Percentiles rank a stretch among this genome's conserved stretches.
Evolutionary conservation across 208 protist genomes (phyloP).

Genomic region (Leishmania lainsoni): DNA sequence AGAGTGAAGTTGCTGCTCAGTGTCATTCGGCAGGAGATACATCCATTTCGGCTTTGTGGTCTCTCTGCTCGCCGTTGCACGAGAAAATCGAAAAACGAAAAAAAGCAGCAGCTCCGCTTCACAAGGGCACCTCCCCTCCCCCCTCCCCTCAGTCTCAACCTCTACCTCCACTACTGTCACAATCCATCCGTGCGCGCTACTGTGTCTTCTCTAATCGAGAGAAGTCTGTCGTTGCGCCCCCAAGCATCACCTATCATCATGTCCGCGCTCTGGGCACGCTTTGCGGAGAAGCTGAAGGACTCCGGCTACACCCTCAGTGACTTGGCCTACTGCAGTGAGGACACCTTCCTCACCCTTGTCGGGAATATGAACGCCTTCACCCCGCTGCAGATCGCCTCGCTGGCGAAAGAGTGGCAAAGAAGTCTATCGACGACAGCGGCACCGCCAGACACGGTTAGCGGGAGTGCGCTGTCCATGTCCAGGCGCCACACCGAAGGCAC

Average conservation of each 20-base stretch:
- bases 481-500: not conserved
- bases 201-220: not conserved
- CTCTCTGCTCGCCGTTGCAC: not conserved
- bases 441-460: not conserved
- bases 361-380: conserved; percentile 62
- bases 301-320: conserved; percentile 68
- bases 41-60: not conserved
- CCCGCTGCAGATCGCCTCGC: conserved; percentile 46
- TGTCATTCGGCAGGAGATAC: not conserved
- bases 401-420: conserved; percentile 51
- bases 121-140: no score
- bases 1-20: not conserved
- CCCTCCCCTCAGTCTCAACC: no score
- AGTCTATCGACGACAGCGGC: conserved; percentile 2
- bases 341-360: conserved; percentile 61
- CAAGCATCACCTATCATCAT: conserved; percentile 21
- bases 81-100: not conserved
- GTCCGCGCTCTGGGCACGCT: conserved; percentile 52
- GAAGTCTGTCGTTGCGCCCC: not conserved
- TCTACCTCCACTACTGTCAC: not conserved
- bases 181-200: not conserved
- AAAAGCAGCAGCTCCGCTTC: not conserved
- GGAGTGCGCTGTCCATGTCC: not conserved
- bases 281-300: conserved; percentile 47
- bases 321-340: conserved; percentile 59